Base-by-base conservation (phyloP, 1,284 basidiomycete genomes). In the Boletellus sp. region DNA sequence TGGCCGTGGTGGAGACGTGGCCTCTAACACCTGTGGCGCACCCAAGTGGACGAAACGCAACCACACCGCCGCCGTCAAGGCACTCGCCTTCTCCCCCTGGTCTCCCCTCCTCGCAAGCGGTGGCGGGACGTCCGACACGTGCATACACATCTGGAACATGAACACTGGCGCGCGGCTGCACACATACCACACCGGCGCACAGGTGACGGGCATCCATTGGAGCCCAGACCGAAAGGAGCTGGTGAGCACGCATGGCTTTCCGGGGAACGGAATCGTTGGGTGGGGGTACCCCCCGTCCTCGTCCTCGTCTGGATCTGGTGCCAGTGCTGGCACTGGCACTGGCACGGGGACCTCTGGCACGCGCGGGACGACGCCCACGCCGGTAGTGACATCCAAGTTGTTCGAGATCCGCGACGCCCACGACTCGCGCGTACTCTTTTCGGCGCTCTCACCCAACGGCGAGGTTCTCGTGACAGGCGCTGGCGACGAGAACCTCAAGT, bases 81-180 rank as follows among this genome's bases (percentile, higher is more conserved):
- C 94, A 0, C 73, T 99, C 36, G 91, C 93, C 0, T 99, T 96
- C 93, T 97, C 92, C 56, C 93, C 95, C 0, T 98, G 95, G 94
- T 81, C 87, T 0, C 87, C 88, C 8, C 75, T 99, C 8, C 80
- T 99, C 38, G 95, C 95, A 0, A 87, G 89, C 0, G 96, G 96
- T 0, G 96, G 96, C 1, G 96, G 96, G 0, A 94, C 93, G 0
- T 89, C 89, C 52, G 95, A 99, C 63, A 90, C 92, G 32, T 91
- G 87, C 20, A 91, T 98, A 57, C 91, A 98, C 63, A 78, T 96
- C 52, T 96, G 94, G 93, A 91, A 91, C 55, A 85, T 82, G 41
- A 91, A 87, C 11, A 95, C 92, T 0, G 91, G 91, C 6, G 91
- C 92, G 4, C 82, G 92, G 11, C 73, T 95, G 26, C 87, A 94